Evolutionary conservation across 2,329 filamentous ascomycete genomes (phyloP), one percentile per base, ranked within the genome.

Genomic region (Orbilia oligospora): DNA sequence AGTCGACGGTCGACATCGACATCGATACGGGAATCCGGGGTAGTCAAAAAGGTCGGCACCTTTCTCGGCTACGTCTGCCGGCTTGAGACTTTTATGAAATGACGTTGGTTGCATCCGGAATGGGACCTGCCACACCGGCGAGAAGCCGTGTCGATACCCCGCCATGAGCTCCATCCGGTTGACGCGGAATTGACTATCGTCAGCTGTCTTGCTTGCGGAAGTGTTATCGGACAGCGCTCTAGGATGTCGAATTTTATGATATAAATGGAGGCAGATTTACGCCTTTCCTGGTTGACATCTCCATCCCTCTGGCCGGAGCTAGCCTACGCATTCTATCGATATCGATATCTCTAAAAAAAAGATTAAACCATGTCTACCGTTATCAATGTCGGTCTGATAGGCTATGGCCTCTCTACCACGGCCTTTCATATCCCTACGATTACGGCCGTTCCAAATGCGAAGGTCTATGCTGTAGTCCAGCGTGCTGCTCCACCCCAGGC

Each of bases 391-490:
- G 87, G 87, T 44, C 81, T 88, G 53, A 82, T 88, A 38, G 87
- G 87, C 79, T 88, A 88, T 70, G 87, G 87, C 82, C 85, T 85
- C 69, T 85, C 87, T 0, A 83, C 86, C 16, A 87, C 86, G 79
- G 85, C 82, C 76, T 88, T 88, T 75, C 87, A 88, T 70, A 83
- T 88, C 1, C 87, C 87, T 0, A 88, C 87, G 80, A 87, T 88
- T 80, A 83, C 84, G 0, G 84, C 85, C 0, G 87, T 86, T 80
- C 83, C 85, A 1, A 85, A 87, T 55, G 84, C 87, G 14, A 81
- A 86, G 55, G 83, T 88, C 33, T 82, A 86, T 20, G 86, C 87
- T 3, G 86, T 88, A 66, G 80, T 88, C 24, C 87, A 88, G 79
- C 85, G 87, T 41, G 58, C 75, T 18, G 63, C 63, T 27, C 67